phyloP scores from a whole-genome alignment of 805 yeast genomes.

The Metschnikowia lachancei region DNA sequence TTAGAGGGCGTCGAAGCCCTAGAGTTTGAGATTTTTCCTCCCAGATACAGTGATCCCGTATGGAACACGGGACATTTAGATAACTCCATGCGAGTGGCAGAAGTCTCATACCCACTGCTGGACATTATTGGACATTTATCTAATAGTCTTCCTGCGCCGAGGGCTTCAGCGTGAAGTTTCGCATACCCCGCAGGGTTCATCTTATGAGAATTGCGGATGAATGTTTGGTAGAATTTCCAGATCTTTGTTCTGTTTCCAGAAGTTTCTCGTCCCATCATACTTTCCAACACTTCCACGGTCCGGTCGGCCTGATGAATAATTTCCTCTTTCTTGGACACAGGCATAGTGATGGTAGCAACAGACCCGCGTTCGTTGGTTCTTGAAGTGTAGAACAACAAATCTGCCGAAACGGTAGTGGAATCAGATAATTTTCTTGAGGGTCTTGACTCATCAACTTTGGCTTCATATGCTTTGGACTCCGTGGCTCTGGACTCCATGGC shows the following conservation, averaged over 20 bases:
- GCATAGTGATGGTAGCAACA: slow-evolving; percentile 3
- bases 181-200: slow-evolving; percentile 30
- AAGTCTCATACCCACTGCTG: slow-evolving; percentile 32
- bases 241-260: slow-evolving; percentile 22
- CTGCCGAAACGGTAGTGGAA: not conserved
- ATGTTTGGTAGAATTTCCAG: slow-evolving; percentile 42
- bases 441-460: too few species aligned
- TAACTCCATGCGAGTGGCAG: slow-evolving; percentile 14
- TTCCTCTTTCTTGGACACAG: slow-evolving; percentile 14
- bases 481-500: not conserved
- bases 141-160: slow-evolving; percentile 17
- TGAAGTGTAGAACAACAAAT: not conserved
- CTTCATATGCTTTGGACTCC: too few species aligned
- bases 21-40: not conserved
- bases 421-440: too few species aligned
- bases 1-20: not conserved
- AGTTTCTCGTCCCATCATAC: slow-evolving; percentile 4
- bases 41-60: not conserved
- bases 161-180: slow-evolving; percentile 22
- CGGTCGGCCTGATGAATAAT: slow-evolving; percentile 17
- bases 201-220: slow-evolving; percentile 31
- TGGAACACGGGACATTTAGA: slow-evolving; percentile 21
- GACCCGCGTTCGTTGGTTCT: not conserved
- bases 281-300: slow-evolving; percentile 15
- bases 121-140: slow-evolving; percentile 22